Base-by-base conservation (phyloP, 352 stramenopile genomes). In the Phytophthora fragariaefolia region DNA sequence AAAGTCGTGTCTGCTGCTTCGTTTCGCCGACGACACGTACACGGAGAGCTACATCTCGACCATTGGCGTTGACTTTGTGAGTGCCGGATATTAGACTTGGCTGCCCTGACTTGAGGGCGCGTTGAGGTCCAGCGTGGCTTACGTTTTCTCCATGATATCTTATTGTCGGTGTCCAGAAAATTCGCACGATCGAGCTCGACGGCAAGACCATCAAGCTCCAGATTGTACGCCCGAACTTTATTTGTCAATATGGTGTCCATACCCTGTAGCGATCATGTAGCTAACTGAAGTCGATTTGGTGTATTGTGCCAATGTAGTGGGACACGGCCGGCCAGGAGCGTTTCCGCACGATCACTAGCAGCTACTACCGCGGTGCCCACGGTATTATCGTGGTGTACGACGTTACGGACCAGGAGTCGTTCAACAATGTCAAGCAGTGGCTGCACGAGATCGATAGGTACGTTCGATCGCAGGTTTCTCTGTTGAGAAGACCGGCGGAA, bases 351-450 rank as follows among this genome's bases (percentile, higher is more conserved):
- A 99, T 99, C 79, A 99, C 98, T 57, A 99, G 90, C 71, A 97
- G 83, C 32, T 99, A 99, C 85, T 99, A 99, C 87, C 93, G 98
- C 65, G 97, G 97, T 66, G 98, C 98, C 17, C 95, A 99, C 76
- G 98, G 98, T 45, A 99, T 99, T 79, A 99, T 99, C 63, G 90
- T 99, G 13, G 97, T 99, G 64, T 99, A 99, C 79, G 98, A 99
- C 70, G 96, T 99, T 40, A 99, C 98, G 55, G 96, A 99, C 81
- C 85, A 95, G 42, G 96, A 98, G 73, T 98, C 93, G 6, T 99
- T 99, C 83, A 96, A 99, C 77, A 97, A 99, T 70, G 96, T 99
- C 23, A 99, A 98, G 82, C 96, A 99, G 74, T 99, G 97, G 97
- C 85, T 99, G 26, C 97, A 98, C 66, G 95, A 98, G 61, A 92